Percentiles rank a stretch among this genome's conserved stretches.
Conservation (phyloP, 2,329 filamentous ascomycete species). For the Hysterium pulicare region DNA sequence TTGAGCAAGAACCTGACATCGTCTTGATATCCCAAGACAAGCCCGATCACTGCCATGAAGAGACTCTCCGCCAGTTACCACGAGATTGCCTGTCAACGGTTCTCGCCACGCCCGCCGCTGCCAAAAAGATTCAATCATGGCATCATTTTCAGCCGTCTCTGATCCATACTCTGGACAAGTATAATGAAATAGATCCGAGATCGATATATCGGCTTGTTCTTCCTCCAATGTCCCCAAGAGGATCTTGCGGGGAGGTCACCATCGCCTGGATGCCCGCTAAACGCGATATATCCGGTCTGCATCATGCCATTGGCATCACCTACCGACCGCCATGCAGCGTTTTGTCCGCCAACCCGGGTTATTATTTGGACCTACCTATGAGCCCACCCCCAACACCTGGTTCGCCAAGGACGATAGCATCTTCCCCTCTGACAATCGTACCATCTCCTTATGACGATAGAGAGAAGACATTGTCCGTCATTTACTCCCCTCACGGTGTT, state of each 20-base stretch:
- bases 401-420: conserved; percentile 30
- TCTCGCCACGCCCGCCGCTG: conserved; percentile 62
- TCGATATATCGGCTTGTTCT: conserved; percentile 52
- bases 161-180: conserved; percentile 44
- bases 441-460: conserved; percentile 32
- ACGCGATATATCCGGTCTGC: conserved; percentile 57
- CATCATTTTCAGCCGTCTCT: conserved; percentile 59
- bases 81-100: conserved; percentile 57
- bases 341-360: conserved; percentile 30
- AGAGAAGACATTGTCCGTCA: conserved; percentile 53
- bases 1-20: conserved; percentile 53
- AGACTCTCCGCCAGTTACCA: conserved; percentile 63
- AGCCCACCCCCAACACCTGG: conserved; percentile 34
- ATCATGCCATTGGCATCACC: conserved; percentile 68
- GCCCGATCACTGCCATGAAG: conserved; percentile 68
- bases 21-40: conserved; percentile 61
- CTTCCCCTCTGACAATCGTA: conserved; percentile 30
- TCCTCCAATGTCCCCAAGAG: conserved; percentile 51
- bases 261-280: conserved; percentile 64
- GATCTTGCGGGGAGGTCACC: conserved; percentile 64
- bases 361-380: conserved; percentile 36
- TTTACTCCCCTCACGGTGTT: conserved; percentile 65
- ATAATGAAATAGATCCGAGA: conserved; percentile 35
- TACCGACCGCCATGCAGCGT: conserved; percentile 58
- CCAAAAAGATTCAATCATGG: conserved; percentile 64